Conservation (phyloP, 495 filamentous ascomycete genomes). For the Sabuloglossum arenarium region DNA sequence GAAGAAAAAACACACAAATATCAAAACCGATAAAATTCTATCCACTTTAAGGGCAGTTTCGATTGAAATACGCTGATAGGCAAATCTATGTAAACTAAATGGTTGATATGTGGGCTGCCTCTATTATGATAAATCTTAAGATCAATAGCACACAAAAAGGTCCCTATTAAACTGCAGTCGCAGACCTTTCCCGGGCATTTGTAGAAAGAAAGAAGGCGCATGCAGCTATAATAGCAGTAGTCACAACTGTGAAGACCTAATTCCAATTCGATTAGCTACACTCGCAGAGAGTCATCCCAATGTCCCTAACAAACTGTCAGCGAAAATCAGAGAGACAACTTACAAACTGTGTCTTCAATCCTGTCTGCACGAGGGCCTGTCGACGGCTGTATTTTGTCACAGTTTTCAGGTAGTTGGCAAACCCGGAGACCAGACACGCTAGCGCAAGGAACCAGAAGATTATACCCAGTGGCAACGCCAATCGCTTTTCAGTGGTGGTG, state of each 20-base stretch:
- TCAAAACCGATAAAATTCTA: too few relatives aligned
- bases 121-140: too few relatives aligned
- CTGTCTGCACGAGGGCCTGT: conserved; percentile 72
- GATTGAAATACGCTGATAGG: too few relatives aligned
- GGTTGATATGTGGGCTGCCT: too few relatives aligned
- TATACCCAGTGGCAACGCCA: conserved; percentile 68
- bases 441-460: conserved; percentile 74
- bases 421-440: conserved; percentile 49
- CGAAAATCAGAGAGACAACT: conserved; percentile 13
- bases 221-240: neutral
- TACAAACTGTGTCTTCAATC: conserved; percentile 78
- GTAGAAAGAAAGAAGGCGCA: neutral
- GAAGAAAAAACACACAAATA: too few relatives aligned
- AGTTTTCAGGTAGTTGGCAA: conserved; percentile 73
- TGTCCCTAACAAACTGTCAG: neutral
- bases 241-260: neutral
- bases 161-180: too few relatives aligned
- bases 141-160: too few relatives aligned
- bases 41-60: too few relatives aligned
- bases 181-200: neutral
- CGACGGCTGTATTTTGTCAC: conserved; percentile 65
- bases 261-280: neutral
- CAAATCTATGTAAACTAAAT: too few relatives aligned
- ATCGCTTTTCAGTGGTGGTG: conserved; percentile 41
- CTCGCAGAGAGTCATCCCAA: neutral